These are phyloP conservation scores for Cryptococcus wingfieldii DNA, from an alignment of 1,284 basidiomycete genomes.

Conservation along the genomic window DNA sequence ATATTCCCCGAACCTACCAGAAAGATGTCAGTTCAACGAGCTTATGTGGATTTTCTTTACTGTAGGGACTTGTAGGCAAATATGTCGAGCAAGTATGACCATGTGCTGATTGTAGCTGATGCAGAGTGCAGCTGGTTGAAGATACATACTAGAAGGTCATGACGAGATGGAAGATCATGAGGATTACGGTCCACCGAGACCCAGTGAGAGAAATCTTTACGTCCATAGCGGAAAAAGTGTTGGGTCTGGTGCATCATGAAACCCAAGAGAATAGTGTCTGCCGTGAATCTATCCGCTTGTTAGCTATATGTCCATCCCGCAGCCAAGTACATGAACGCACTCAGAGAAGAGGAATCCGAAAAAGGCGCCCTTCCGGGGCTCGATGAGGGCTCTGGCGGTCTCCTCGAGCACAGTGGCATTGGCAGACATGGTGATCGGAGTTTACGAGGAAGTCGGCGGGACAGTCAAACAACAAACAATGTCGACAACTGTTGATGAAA, in stretches of 20 bases:
- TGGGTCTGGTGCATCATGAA: slow-evolving; percentile 59
- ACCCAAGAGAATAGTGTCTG: neutral
- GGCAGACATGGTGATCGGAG: neutral
- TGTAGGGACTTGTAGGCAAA: neutral
- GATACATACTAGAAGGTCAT: neutral
- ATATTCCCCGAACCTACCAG: too few species aligned
- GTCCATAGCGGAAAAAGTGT: slow-evolving; percentile 74
- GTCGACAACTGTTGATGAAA: too few species aligned
- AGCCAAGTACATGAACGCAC: neutral
- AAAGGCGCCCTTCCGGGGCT: neutral
- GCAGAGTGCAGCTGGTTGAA: neutral
- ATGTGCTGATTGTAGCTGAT: neutral
- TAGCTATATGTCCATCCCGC: neutral
- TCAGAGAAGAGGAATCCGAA: neutral
- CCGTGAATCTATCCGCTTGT: neutral
- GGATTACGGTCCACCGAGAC: neutral
- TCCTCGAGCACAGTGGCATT: neutral
- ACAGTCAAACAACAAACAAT: too few species aligned
- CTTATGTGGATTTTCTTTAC: too few species aligned
- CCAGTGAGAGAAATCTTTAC: neutral
- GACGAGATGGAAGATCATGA: neutral
- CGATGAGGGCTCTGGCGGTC: neutral
- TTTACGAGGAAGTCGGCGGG: too few species aligned
- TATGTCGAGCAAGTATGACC: neutral
- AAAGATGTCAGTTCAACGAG: too few species aligned